Percentiles rank a stretch among this genome's conserved stretches.
Conservation (phyloP, 1,139 yeast species). For the Kodamaea ohmeri region DNA sequence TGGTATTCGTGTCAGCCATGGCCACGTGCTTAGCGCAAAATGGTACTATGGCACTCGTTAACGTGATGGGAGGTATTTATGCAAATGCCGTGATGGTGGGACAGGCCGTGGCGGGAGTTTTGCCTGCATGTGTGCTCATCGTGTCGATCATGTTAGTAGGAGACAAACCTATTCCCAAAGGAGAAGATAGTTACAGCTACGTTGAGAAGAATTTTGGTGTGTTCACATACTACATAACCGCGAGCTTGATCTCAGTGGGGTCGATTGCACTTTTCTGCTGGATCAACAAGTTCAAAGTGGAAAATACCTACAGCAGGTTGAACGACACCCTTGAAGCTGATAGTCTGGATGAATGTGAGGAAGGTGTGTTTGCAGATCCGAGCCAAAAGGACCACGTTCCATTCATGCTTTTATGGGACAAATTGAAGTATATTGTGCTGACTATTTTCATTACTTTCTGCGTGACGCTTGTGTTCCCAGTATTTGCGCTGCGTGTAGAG, state of each 20-base stretch:
- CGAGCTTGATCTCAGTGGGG: constrained; percentile 55
- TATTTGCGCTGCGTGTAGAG: constrained; percentile 73
- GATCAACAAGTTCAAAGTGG: constrained; percentile 26
- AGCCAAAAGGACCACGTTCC: constrained; percentile 39
- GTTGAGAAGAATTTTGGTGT: constrained; percentile 48
- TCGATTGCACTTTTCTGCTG: constrained; percentile 43
- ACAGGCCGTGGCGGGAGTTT: constrained; percentile 88
- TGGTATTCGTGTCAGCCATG: constrained; percentile 58
- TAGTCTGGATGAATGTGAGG: constrained; percentile 4
- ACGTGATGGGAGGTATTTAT: constrained; percentile 70
- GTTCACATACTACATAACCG: constrained; percentile 67
- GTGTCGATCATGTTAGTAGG: constrained; percentile 52
- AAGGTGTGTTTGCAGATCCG: constrained; percentile 1
- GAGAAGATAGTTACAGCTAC: constrained; percentile 18
- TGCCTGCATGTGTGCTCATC: constrained; percentile 78
- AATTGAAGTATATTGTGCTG: constrained; percentile 59
- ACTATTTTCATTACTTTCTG: constrained; percentile 74
- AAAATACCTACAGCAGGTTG: constrained; percentile 18
- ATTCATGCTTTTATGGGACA: constrained; percentile 50
- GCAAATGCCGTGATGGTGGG: constrained; percentile 94
- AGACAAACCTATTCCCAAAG: constrained; percentile 17
- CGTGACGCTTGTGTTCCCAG: constrained; percentile 82
- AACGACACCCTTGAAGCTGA: constrained; percentile 8
- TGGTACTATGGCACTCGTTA: constrained; percentile 86
- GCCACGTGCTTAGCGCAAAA: constrained; percentile 81